Percentiles rank a stretch among this genome's conserved stretches.
phyloP scores from a whole-genome alignment of 805 yeast genomes.

The Yarrowia hollandica region DNA sequence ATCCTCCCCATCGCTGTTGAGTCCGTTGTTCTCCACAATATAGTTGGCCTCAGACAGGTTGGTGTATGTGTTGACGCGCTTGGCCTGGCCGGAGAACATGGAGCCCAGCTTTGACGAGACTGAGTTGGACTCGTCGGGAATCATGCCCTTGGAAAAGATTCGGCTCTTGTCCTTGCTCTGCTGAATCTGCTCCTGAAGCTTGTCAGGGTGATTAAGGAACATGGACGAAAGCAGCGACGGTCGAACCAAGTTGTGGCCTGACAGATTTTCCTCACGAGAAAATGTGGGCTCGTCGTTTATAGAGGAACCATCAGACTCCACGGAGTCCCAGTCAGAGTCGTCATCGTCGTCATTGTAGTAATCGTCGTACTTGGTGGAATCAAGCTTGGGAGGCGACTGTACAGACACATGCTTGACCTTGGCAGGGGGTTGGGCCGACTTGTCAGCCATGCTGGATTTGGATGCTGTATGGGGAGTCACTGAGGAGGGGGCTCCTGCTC shows the following conservation, averaged over 20 bases:
- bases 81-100: constrained; percentile 27
- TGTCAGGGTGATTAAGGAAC: constrained; percentile 40
- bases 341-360: constrained; percentile 39
- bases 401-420: neutral
- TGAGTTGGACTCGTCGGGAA: constrained; percentile 22
- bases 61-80: constrained; percentile 14
- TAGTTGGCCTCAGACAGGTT: constrained; percentile 15
- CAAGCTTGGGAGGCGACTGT: constrained; percentile 18
- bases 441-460: neutral
- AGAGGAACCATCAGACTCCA: constrained; percentile 40
- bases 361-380: constrained; percentile 30
- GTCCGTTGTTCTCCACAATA: constrained; percentile 3
- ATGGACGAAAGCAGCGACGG: constrained; percentile 45
- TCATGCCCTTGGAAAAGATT: constrained; percentile 25
- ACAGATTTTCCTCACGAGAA: constrained; percentile 39
- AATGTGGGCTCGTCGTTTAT: constrained; percentile 39
- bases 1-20: constrained; percentile 23
- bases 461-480: neutral
- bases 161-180: constrained; percentile 31
- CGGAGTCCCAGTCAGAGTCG: constrained; percentile 45
- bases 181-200: constrained; percentile 34
- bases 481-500: too few species aligned
- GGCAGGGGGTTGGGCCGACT: neutral
- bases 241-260: constrained; percentile 38
- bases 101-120: constrained; percentile 17